These are phyloP conservation scores for Aspergillus saccharolyticus DNA, from an alignment of 495 filamentous ascomycete species.

Conservation along the genomic window DNA sequence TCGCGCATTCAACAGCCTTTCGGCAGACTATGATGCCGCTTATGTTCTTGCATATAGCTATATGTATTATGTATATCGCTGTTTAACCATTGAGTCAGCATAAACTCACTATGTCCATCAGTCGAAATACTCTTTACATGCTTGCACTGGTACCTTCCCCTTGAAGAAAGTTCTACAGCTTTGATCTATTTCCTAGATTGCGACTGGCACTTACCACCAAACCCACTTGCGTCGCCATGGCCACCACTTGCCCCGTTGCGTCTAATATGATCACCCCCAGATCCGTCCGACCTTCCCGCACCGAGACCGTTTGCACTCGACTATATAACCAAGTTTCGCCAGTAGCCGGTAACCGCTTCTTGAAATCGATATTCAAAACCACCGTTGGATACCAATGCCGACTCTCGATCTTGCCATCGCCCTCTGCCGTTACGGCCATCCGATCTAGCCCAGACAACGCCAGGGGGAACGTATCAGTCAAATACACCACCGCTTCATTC, in stretches of 20 bases:
- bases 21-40: too few relatives aligned
- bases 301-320: slow-evolving; percentile 51
- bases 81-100: neutral
- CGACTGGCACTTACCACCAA: slow-evolving; percentile 52
- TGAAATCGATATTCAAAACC: slow-evolving; percentile 62
- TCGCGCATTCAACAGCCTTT: neutral
- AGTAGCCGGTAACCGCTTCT: slow-evolving; percentile 52
- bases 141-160: neutral
- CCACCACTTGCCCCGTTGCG: slow-evolving; percentile 52
- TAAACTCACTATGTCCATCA: neutral
- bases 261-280: slow-evolving; percentile 59
- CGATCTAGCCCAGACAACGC: slow-evolving; percentile 45
- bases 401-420: slow-evolving; percentile 15
- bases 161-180: slow-evolving; percentile 24
- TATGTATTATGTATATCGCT: slow-evolving; percentile 3
- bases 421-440: slow-evolving; percentile 22
- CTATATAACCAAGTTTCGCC: slow-evolving; percentile 64
- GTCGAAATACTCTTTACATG: neutral
- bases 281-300: slow-evolving; percentile 61
- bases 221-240: slow-evolving; percentile 57
- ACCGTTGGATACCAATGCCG: slow-evolving; percentile 77
- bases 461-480: slow-evolving; percentile 61
- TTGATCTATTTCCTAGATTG: slow-evolving; percentile 42
- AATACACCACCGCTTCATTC: slow-evolving; percentile 50
- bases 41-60: neutral